phyloP scores from a whole-genome alignment of 2,329 filamentous ascomycete genomes.

The Xylariaceae sp. region DNA sequence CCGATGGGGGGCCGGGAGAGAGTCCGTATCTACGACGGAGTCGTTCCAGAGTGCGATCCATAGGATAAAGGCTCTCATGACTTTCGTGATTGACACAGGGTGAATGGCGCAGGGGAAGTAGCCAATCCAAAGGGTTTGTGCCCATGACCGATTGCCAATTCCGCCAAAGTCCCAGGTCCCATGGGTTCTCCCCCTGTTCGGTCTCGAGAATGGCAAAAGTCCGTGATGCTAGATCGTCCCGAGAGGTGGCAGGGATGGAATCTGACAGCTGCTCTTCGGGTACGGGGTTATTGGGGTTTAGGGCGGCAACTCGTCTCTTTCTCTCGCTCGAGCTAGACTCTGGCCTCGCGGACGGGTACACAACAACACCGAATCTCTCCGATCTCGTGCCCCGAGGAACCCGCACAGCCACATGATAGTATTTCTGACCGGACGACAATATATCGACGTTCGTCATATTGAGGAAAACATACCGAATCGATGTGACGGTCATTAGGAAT shows the following conservation, averaged over 20 bases:
- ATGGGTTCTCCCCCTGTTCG: constrained; percentile 73
- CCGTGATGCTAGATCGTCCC: constrained; percentile 48
- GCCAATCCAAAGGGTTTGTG: constrained; percentile 63
- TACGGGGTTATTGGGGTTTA: constrained; percentile 11
- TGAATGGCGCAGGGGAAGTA: constrained; percentile 68
- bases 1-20: constrained; percentile 16
- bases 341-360: constrained; percentile 48
- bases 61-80: constrained; percentile 60
- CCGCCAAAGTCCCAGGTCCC: constrained; percentile 62
- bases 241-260: constrained; percentile 21
- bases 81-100: constrained; percentile 67
- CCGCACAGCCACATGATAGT: constrained; percentile 69
- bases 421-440: constrained; percentile 54
- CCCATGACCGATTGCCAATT: constrained; percentile 85
- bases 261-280: constrained; percentile 10
- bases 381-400: constrained; percentile 50
- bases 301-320: constrained; percentile 2
- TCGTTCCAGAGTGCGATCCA: constrained; percentile 56
- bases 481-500: constrained; percentile 68
- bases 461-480: constrained; percentile 59
- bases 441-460: constrained; percentile 86
- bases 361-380: constrained; percentile 46
- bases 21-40: constrained; percentile 44
- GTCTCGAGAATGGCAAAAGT: constrained; percentile 77
- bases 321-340: constrained; percentile 2